Conservation (phyloP, 805 yeast species). For the Wickerhamomyces xylosicus region DNA sequence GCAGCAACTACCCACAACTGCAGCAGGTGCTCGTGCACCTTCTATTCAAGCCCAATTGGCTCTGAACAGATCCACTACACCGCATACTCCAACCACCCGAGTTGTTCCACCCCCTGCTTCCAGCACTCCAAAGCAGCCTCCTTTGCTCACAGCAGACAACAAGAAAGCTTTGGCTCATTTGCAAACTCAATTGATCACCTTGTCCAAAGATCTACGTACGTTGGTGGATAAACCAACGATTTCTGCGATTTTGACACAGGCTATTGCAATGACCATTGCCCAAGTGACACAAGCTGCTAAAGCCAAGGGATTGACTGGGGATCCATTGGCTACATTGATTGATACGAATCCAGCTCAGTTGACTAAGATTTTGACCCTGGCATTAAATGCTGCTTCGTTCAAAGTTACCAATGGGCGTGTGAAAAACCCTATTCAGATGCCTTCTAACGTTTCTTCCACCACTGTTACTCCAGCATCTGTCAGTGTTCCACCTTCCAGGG, state of each 20-base stretch:
- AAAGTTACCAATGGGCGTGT: conserved; percentile 48
- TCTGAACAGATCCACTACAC: conserved; percentile 22
- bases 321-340: conserved; percentile 67
- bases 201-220: conserved; percentile 62
- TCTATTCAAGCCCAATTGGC: conserved; percentile 20
- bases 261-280: conserved; percentile 87
- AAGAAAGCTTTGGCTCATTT: conserved; percentile 66
- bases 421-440: conserved; percentile 27
- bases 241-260: conserved; percentile 78
- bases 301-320: conserved; percentile 69
- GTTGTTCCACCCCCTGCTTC: conserved; percentile 15
- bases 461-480: conserved; percentile 11
- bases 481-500: conserved; percentile 5
- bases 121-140: conserved; percentile 19
- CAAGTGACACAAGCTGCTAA: conserved; percentile 85
- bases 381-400: conserved; percentile 66
- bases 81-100: conserved; percentile 16
- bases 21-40: conserved; percentile 12
- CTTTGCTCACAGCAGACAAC: conserved; percentile 26
- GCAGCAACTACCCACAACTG: not conserved
- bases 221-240: conserved; percentile 74
- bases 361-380: conserved; percentile 69
- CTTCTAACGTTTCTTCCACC: conserved; percentile 9
- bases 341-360: conserved; percentile 76
- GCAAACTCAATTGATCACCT: conserved; percentile 75